A percentile compares a stretch with the other conserved stretches of the same genome.
Conservation (phyloP, 768 basidiomycete genomes). For the Macrolepiota dolichaula region DNA sequence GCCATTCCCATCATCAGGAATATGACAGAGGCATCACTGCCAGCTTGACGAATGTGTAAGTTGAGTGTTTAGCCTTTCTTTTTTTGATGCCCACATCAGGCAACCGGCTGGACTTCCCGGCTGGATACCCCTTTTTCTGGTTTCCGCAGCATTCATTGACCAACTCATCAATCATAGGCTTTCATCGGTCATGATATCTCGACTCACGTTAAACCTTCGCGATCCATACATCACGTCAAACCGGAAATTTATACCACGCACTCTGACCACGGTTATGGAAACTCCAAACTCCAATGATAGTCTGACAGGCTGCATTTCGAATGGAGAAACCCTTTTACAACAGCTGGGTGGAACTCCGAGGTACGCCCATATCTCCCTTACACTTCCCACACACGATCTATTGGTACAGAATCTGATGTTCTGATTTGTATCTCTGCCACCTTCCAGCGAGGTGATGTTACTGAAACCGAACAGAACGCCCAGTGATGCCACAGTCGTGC, state of each 20-base stretch:
- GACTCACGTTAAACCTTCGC: constrained; percentile 30
- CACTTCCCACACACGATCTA: neutral
- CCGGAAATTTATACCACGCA: neutral
- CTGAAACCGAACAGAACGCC: neutral
- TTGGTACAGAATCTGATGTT: neutral
- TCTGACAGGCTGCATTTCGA: neutral
- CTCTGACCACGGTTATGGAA: neutral
- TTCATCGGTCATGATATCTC: constrained; percentile 28
- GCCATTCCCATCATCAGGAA: constrained; percentile 11
- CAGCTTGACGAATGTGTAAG: constrained; percentile 27
- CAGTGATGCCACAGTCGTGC: neutral
- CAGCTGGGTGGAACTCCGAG: constrained; percentile 4
- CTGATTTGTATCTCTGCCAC: neutral
- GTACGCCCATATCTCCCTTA: neutral
- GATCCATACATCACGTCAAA: constrained; percentile 20
- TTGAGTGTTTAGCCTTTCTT: neutral
- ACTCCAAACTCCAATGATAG: neutral
- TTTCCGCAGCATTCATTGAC: neutral
- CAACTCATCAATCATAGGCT: constrained; percentile 14
- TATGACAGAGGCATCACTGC: constrained; percentile 21
- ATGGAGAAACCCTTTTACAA: neutral
- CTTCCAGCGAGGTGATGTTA: constrained; percentile 6
- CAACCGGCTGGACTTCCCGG: too few relatives aligned
- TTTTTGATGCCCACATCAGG: neutral
- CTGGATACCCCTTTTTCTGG: too few relatives aligned